Evolutionary conservation across 352 stramenopile genomes (phyloP).

Genomic region (Thraustotheca clavata): DNA sequence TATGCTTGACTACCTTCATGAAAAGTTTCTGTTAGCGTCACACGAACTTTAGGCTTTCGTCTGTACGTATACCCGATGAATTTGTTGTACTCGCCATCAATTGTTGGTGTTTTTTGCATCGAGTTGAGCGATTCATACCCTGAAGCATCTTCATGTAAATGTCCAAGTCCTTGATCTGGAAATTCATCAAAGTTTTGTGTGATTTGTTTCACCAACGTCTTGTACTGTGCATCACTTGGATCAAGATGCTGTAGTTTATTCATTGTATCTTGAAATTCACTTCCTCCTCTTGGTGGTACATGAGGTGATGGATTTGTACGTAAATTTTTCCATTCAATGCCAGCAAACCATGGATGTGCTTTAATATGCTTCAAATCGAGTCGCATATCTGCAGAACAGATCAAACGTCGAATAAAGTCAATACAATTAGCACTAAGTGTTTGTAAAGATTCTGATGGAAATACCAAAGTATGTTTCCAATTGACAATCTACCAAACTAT

Average conservation of each 20-base stretch:
- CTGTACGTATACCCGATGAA: slow-evolving; percentile 91
- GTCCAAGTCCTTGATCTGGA: slow-evolving; percentile 63
- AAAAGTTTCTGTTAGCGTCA: slow-evolving; percentile 65
- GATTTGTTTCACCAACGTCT: slow-evolving; percentile 85
- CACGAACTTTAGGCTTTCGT: slow-evolving; percentile 72
- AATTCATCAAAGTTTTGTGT: slow-evolving; percentile 98
- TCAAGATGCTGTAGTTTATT: slow-evolving; percentile 83
- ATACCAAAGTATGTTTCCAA: slow-evolving; percentile 80
- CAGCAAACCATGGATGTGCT: slow-evolving; percentile 94
- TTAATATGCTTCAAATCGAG: slow-evolving; percentile 96
- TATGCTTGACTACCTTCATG: slow-evolving; percentile 31
- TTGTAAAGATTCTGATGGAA: slow-evolving; percentile 51
- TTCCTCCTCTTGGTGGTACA: slow-evolving; percentile 66
- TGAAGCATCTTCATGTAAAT: slow-evolving; percentile 28
- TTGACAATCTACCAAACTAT: slow-evolving; percentile 44
- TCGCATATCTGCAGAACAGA: slow-evolving; percentile 91
- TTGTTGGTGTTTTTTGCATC: not conserved
- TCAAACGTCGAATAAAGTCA: slow-evolving; percentile 89
- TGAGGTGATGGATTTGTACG: slow-evolving; percentile 81
- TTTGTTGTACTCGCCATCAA: slow-evolving; percentile 60
- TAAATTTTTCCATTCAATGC: slow-evolving; percentile 89
- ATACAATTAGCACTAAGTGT: slow-evolving; percentile 77
- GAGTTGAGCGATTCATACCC: slow-evolving; percentile 3
- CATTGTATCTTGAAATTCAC: slow-evolving; percentile 88
- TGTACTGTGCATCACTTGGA: slow-evolving; percentile 61